A percentile compares a stretch with the other conserved stretches of the same genome.
These are phyloP conservation scores for Alternaria sp. DNA, from an alignment of 2,329 filamentous ascomycete genomes.

Conservation along the genomic window DNA sequence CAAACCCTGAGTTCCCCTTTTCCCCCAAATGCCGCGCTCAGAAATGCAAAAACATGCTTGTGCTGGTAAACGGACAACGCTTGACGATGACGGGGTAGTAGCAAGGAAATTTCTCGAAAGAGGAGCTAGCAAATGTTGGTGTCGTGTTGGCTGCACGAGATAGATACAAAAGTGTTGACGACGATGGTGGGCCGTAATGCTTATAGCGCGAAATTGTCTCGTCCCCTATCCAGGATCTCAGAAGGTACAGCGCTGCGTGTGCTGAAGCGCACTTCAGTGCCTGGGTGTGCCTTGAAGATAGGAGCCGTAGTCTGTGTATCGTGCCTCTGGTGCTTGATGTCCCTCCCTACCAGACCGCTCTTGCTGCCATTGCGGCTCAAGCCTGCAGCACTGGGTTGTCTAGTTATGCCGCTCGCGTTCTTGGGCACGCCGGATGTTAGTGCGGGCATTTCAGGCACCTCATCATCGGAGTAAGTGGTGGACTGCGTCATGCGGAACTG, in stretches of 20 bases:
- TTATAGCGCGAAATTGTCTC: constrained; percentile 33
- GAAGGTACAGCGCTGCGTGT: constrained; percentile 49
- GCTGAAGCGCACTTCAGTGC: constrained; percentile 52
- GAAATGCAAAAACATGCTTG: constrained; percentile 10
- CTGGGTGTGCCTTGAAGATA: constrained; percentile 52
- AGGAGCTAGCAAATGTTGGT: not conserved
- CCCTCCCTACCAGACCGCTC: constrained; percentile 40
- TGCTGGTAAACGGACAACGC: constrained; percentile 3
- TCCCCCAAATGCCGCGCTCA: not conserved
- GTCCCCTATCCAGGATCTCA: constrained; percentile 49
- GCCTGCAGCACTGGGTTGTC: constrained; percentile 22
- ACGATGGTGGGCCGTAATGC: not conserved
- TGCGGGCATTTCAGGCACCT: constrained; percentile 26
- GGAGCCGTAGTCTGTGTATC: constrained; percentile 52
- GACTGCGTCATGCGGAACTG: constrained; percentile 45
- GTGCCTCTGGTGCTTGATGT: constrained; percentile 47
- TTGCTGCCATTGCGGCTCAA: constrained; percentile 13
- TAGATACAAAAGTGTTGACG: not conserved
- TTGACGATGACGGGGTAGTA: constrained; percentile 7
- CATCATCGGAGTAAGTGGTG: constrained; percentile 36
- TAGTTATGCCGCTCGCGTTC: constrained; percentile 26
- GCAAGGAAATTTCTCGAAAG: not conserved
- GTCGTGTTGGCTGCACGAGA: not conserved
- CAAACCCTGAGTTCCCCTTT: not conserved
- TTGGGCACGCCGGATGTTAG: constrained; percentile 33